A percentile compares a stretch with the other conserved stretches of the same genome.
These are phyloP conservation scores for Petunia hybrid DNA, from an alignment of 305 asterid genomes.

Conservation along the genomic window DNA sequence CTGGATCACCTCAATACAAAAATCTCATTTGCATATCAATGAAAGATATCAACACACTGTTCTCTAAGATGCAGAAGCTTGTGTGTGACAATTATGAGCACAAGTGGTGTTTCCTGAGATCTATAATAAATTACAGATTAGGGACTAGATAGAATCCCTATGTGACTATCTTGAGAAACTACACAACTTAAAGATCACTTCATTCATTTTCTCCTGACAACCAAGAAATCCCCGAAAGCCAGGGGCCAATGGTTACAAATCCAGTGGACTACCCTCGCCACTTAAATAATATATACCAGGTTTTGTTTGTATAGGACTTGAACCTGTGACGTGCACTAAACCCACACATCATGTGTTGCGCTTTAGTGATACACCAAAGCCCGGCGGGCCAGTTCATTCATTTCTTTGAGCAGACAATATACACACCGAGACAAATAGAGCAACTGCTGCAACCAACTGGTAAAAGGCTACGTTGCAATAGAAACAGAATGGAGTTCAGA, in stretches of 20 bases:
- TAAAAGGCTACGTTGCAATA: not conserved
- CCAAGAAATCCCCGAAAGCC: too few relatives aligned
- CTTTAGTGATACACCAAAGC: too few relatives aligned
- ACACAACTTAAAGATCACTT: not conserved
- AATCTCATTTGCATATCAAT: conserved; percentile 5
- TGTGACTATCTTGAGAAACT: not conserved
- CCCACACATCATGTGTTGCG: too few relatives aligned
- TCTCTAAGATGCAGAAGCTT: conserved; percentile 8
- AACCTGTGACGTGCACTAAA: too few relatives aligned
- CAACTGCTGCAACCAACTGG: not conserved
- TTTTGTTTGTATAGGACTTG: too few relatives aligned
- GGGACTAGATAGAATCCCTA: not conserved
- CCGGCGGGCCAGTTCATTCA: not conserved
- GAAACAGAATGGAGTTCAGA: not conserved
- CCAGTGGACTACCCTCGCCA: too few relatives aligned
- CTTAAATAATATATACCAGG: too few relatives aligned
- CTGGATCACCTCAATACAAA: conserved; percentile 3
- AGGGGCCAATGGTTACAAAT: too few relatives aligned
- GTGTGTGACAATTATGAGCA: not conserved
- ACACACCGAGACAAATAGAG: not conserved
- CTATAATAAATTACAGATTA: not conserved
- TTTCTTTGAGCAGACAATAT: not conserved
- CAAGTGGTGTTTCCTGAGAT: not conserved
- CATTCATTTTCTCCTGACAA: not conserved
- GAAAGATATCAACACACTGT: not conserved